These are phyloP conservation scores for Torrubiellomyces zombiae DNA, from an alignment of 2,329 filamentous ascomycete species.

Conservation along the genomic window DNA sequence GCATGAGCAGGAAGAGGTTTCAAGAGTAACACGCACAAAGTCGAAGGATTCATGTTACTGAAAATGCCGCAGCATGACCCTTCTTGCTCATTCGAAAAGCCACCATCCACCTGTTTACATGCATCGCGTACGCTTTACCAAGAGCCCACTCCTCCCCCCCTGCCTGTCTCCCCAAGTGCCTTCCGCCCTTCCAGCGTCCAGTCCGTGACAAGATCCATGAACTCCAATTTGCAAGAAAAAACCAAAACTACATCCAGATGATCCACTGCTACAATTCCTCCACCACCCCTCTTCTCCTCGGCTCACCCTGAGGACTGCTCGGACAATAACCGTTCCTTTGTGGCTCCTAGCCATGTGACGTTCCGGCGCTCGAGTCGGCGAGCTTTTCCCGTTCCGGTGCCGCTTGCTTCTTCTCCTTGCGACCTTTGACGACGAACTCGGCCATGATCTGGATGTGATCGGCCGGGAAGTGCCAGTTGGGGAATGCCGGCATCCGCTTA, in stretches of 20 bases:
- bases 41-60: too few species aligned
- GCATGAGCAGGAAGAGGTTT: too few species aligned
- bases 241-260: constrained; percentile 25
- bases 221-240: constrained; percentile 23
- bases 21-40: too few species aligned
- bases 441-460: constrained; percentile 84
- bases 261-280: constrained; percentile 8
- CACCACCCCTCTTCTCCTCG: constrained; percentile 1
- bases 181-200: too few species aligned
- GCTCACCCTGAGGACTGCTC: constrained; percentile 4
- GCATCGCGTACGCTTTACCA: constrained; percentile 5
- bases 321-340: constrained; percentile 1
- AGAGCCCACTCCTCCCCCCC: constrained; percentile 3
- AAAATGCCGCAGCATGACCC: too few species aligned
- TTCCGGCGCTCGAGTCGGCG: constrained; percentile 35
- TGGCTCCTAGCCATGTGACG: constrained; percentile 6
- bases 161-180: too few species aligned
- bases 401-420: constrained; percentile 62
- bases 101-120: constrained; percentile 9
- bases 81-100: too few species aligned
- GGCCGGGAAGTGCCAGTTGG: constrained; percentile 85
- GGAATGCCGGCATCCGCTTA: constrained; percentile 75
- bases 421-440: constrained; percentile 75
- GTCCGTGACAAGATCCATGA: constrained; percentile 15
- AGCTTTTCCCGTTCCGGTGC: constrained; percentile 40